Base-by-base conservation (phyloP, 1,284 basidiomycete genomes). In the Tylopilus orsonianus region DNA sequence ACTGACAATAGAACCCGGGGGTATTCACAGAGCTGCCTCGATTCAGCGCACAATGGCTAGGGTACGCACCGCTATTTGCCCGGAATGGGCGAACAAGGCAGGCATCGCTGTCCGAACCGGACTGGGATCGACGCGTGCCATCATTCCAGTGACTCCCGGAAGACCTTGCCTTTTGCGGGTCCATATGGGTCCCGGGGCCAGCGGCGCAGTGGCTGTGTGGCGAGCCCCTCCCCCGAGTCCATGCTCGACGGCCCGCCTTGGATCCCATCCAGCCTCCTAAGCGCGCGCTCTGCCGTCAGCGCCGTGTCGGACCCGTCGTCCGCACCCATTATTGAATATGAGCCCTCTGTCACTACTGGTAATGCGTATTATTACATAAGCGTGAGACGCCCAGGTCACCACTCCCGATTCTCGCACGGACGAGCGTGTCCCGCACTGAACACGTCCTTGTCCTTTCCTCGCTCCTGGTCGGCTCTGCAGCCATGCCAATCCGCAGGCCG, bases 401-500 rank as follows among this genome's bases (percentile, higher is more conserved):
- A 23, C 43, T 44, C 48, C 44, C 36, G 34, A 57, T 49, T 63
- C 53, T 61, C 61, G 48, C 57, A 58, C 61, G 53, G 44, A 51
- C 60, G 49, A 52, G 49, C 41, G 43, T 47, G 47, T 57, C 44
- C 39, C 42, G 41, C 41, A 38, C n/a, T n/a, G n/a, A 35, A 44
- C 44, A 53, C 54, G 37, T 44, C 41, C 49, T 40, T 38, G 18
- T 41, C 42, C 41, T 39, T 23, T 44, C 41, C 49, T 40, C 38
- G 18, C 39, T 44, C 41, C 41, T 23, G 47, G 56, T 44, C 44
- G 57, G 54, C 24, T 52, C 20, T 32, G 34, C 50, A 53, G 57
- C 56, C 53, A 74, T 74, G 71, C 75, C 75, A 43, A 59, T 61
- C 48, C 74, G 75, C 57, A 75, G 77, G 57, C 65, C 73, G n/a